Evolutionary conservation across 768 basidiomycete genomes (phyloP).

Genomic region (Mycena olivaceomarginata): DNA sequence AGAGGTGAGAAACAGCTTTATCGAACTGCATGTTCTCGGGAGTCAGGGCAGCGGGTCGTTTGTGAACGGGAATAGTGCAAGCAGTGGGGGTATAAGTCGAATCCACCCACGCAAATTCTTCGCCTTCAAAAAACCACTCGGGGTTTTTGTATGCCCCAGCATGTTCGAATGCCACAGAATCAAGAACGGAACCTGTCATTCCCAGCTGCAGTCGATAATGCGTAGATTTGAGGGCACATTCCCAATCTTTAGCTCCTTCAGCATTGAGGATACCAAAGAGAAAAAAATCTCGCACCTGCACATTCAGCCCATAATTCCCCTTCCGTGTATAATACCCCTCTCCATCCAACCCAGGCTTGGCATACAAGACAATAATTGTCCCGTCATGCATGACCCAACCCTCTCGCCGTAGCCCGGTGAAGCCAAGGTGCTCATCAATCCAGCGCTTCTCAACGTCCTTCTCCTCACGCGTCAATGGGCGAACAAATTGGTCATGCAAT

Average conservation of each 20-base stretch:
- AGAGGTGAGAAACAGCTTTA: slow-evolving; percentile 2
- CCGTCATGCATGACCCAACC: slow-evolving; percentile 10
- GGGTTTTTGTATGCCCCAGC: slow-evolving; percentile 42
- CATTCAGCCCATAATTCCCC: slow-evolving; percentile 62
- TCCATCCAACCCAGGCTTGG: no score
- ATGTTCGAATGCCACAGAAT: no score
- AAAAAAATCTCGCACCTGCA: slow-evolving; percentile 47
- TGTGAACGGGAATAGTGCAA: slow-evolving; percentile 53
- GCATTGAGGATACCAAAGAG: no score
- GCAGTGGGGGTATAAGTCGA: slow-evolving; percentile 52
- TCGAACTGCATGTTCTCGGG: slow-evolving; percentile 55
- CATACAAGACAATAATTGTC: slow-evolving; percentile 26
- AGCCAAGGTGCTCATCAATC: background rate
- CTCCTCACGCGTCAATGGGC: no score
- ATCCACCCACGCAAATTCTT: slow-evolving; percentile 50
- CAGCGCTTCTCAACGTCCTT: no score
- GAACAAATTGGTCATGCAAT: no score
- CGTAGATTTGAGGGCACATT: no score
- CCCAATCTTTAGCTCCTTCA: no score
- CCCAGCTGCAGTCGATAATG: no score
- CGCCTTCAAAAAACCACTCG: slow-evolving; percentile 51
- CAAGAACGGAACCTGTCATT: no score
- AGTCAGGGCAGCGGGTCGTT: slow-evolving; percentile 51
- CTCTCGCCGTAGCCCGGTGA: background rate
- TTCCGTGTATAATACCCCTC: no score